Base-by-base conservation (phyloP, 108 stramenopile genomes). In the Schizochytrium sp. region DNA sequence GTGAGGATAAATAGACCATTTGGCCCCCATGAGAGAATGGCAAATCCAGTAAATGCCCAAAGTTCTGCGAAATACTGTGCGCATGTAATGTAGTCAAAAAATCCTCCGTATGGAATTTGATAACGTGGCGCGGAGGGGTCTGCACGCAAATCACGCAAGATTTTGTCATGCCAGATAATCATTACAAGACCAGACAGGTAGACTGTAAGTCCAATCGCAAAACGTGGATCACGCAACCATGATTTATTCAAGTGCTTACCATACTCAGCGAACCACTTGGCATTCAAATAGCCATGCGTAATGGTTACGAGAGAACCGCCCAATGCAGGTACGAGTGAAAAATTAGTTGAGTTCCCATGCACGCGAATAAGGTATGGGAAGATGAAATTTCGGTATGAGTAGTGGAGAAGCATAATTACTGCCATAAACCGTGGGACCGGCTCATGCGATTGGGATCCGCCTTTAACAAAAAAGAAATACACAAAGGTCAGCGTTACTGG, bases 31-130 rank as follows among this genome's bases (percentile, higher is more conserved):
- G 58, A 87, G 4, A 90, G 91, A 19, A 93, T 88, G 40, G 91
- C 92, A 76, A 91, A 93, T 61, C 93, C 93, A 28, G 55, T 47
- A 91, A 91, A 93, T 56, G 91, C 92, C n/a, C 92, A 59, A 72
- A 90, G 73, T 90, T 93, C 93, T 28, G 91, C 92, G 55, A 92
- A 90, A 61, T 72, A 94, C 55, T 94, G 92, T 58, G 93, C 93
- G 5, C 91, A 88, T 41, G 91, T 90, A 5, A 94, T 89, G 88
- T 90, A 91, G 13, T 92, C 92, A 61, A 94, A 93, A 50, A 93
- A 58, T 46, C 93, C 93, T 7, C 93, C 93, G 69, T 72, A 58
- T 0, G 88, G 91, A 13, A 92, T 92, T 56, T 60, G 56, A 59
- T 89, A 89, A 17, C 89, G 76, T 7, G 76, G 76, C 64, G 64